phyloP scores from a whole-genome alignment of 129 eudicot genomes.

The Solidago caesia region DNA sequence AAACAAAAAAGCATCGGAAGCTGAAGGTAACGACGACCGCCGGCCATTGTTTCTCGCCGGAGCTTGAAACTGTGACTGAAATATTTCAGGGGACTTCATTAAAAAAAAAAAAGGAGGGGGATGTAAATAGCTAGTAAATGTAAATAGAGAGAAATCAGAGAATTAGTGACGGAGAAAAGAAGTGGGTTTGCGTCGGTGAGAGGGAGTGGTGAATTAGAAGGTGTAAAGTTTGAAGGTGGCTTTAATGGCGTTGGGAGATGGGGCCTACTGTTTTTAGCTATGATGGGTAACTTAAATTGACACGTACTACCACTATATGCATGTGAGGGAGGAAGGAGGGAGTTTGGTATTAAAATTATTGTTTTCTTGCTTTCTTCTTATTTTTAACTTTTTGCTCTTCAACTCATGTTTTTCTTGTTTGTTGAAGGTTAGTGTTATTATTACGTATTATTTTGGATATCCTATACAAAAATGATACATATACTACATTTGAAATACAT shows the following conservation, averaged over 20 bases:
- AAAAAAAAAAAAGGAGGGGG: too few species aligned
- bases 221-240: slow-evolving; percentile 23
- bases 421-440: neutral
- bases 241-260: slow-evolving; percentile 27
- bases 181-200: slow-evolving; percentile 30
- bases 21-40: slow-evolving; percentile 28
- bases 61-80: slow-evolving; percentile 36
- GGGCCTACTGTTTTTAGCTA: slow-evolving; percentile 17
- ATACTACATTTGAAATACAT: too few species aligned
- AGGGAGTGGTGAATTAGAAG: neutral
- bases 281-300: slow-evolving; percentile 15
- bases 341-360: neutral
- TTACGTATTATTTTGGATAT: neutral
- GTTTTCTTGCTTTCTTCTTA: neutral
- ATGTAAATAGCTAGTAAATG: too few species aligned
- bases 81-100: slow-evolving; percentile 48
- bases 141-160: too few species aligned
- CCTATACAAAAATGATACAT: neutral
- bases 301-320: slow-evolving; percentile 21
- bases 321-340: slow-evolving; percentile 17
- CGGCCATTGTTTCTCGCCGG: slow-evolving; percentile 34
- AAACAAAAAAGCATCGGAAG: slow-evolving; percentile 40
- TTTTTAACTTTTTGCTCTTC: slow-evolving; percentile 4
- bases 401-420: slow-evolving; percentile 4
- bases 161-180: neutral